These are phyloP conservation scores for Schoenoplectus triqueter DNA, from an alignment of 202 grass and related monocot species.

Conservation along the genomic window DNA sequence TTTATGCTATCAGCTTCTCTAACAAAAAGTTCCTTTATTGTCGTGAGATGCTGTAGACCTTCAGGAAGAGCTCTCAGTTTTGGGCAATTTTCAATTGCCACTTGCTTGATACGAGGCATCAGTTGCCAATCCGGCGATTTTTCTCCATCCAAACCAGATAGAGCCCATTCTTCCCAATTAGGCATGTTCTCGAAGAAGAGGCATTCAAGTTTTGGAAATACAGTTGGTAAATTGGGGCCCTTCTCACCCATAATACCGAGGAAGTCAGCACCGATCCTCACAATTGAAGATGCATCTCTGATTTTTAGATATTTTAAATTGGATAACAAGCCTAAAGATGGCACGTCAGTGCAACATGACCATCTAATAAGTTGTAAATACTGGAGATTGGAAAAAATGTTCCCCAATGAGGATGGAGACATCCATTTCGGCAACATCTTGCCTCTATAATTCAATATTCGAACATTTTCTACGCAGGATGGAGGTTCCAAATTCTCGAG, in stretches of 20 bases:
- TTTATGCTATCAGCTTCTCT: neutral
- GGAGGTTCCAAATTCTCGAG: neutral
- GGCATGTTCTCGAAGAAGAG: neutral
- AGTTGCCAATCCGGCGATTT: neutral
- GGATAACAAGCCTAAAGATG: neutral
- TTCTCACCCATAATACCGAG: neutral
- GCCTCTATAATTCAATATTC: neutral
- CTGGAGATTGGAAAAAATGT: neutral
- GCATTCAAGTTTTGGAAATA: neutral
- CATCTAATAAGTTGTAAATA: neutral
- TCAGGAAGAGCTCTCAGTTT: neutral
- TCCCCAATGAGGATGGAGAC: neutral
- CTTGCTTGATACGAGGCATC: neutral
- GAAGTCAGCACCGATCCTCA: neutral
- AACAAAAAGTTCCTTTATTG: neutral
- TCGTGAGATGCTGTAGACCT: neutral
- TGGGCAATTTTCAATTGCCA: neutral
- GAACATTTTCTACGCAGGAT: neutral
- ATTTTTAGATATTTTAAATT: neutral
- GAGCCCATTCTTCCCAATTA: neutral
- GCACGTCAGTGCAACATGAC: neutral
- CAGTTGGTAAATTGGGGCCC: neutral
- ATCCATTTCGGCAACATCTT: neutral
- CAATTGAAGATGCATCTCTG: neutral
- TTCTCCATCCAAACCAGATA: neutral